Evolutionary conservation across 1,139 yeast species (phyloP).

Genomic region (Debaryomyces sp.): DNA sequence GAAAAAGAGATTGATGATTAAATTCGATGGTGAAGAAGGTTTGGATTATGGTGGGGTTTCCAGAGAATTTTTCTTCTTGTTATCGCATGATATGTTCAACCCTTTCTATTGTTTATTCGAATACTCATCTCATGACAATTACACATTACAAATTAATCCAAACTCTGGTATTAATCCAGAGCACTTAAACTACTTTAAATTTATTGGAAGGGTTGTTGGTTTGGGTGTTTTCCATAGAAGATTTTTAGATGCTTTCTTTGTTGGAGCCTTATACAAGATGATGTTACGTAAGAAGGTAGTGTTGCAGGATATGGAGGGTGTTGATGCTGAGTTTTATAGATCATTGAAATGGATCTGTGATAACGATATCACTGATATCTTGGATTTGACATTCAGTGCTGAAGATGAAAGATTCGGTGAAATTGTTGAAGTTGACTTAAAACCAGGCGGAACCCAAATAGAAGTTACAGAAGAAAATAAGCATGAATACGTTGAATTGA

Average conservation of each 20-base stretch:
- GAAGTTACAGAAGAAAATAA: conserved; percentile 95
- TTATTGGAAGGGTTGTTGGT: conserved; percentile 97
- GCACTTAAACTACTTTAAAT: conserved; percentile 95
- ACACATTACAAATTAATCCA: conserved; percentile 96
- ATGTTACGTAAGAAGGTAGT: conserved; percentile 94
- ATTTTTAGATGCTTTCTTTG: conserved; percentile 96
- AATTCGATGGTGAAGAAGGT: conserved; percentile 99
- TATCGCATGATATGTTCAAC: conserved; percentile 98
- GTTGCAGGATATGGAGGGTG: conserved; percentile 97
- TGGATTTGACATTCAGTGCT: conserved; percentile 89
- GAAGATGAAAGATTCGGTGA: conserved; percentile 98
- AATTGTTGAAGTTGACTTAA: conserved; percentile 85
- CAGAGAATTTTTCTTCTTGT: conserved; percentile 92
- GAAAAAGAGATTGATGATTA: conserved; percentile 96
- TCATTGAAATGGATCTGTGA: conserved; percentile 95
- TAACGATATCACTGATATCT: conserved; percentile 80
- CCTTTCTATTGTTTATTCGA: conserved; percentile 97
- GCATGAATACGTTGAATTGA: conserved; percentile 91
- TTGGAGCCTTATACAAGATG: conserved; percentile 97
- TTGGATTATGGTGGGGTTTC: conserved; percentile 99
- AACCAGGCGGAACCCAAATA: conserved; percentile 82
- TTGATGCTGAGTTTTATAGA: conserved; percentile 94
- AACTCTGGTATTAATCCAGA: conserved; percentile 98
- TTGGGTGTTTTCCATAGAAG: conserved; percentile 97
- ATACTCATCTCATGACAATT: conserved; percentile 96